Evolutionary conservation across 75 land plant species (phyloP), one percentile per base, ranked within the genome.

Genomic region (Chamaecyparis obtusa): DNA sequence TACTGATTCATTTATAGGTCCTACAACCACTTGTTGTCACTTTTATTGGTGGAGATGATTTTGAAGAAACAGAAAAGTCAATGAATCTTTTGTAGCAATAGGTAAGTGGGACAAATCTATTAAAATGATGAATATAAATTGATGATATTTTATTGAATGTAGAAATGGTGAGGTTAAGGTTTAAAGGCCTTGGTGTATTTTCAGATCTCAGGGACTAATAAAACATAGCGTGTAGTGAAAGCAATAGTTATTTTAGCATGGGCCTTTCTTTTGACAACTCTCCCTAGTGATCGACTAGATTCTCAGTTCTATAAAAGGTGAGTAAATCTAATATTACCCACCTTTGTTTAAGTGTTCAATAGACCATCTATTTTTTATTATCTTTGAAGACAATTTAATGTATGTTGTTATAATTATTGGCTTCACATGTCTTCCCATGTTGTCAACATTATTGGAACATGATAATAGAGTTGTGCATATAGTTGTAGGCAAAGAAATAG

Each of bases 31-130:
- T 98, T 44, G 57, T 95, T 35, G 83, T 95, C 51, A 92, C 96
- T 11, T 98, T 98, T 87, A 87, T 96, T 87, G 99, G 97, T 55
- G 96, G 92, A 80, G 87, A 87, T 86, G 97, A 96, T 75, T 71
- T 82, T 36, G 96, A 90, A 69, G 93, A 92, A 60, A 98, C 95
- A 21, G 95, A 98, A 78, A 89, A 82, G 30, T 83, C 97, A 33
- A 94, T 98, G 97, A 93, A 92, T 43, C 85, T 91, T n/a, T 90
- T 96, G 77, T 96, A 97, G 99, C 91, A 92, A 48, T 69, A 94
- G 16, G 95, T 94, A 90, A 15, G 90, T 85, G 48, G 39, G 2
- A 80, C 19, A 13, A 24, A 43, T 27, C 24, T 80, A 27, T n/a
- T 41, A 48, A 44, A 9, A 30, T 5, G 80, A 77, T 77, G 80